These are phyloP conservation scores for Chrysanthemum lavandulifolium DNA, from an alignment of 129 eudicot genomes.

Conservation along the genomic window DNA sequence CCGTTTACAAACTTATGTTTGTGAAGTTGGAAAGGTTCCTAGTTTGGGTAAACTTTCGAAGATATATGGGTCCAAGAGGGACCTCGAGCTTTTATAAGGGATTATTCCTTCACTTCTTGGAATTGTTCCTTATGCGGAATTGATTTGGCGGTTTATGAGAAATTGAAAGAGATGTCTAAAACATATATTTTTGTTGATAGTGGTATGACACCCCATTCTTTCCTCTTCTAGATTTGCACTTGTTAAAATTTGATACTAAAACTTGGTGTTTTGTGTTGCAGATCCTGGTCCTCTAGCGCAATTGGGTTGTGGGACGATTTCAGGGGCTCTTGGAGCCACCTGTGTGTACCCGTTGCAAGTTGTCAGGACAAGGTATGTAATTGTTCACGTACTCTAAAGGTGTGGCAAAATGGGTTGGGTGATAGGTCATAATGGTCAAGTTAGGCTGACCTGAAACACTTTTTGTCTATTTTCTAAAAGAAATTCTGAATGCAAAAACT, in stretches of 20 bases:
- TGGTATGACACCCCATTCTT: conserved; percentile 36
- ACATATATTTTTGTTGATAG: conserved; percentile 61
- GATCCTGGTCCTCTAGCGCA: conserved; percentile 94
- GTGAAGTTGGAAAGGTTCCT: conserved; percentile 73
- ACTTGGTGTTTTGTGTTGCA: conserved; percentile 10
- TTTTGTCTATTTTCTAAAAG: not conserved
- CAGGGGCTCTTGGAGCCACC: conserved; percentile 96
- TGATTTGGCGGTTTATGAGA: conserved; percentile 86
- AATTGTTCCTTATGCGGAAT: conserved; percentile 96
- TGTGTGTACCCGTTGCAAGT: conserved; percentile 97
- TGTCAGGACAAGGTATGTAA: conserved; percentile 97
- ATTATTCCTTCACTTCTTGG: conserved; percentile 92
- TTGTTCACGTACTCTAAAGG: not conserved
- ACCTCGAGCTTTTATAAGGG: conserved; percentile 88
- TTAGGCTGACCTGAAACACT: not conserved
- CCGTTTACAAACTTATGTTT: conserved; percentile 71
- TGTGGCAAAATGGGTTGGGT: not conserved
- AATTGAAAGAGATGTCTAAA: conserved; percentile 80
- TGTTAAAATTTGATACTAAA: not conserved
- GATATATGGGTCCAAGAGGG: conserved; percentile 92
- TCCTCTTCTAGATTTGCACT: not conserved
- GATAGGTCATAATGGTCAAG: not conserved
- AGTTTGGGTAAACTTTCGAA: conserved; percentile 63
- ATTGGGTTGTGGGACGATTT: conserved; percentile 88
- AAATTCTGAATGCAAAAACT: not conserved